phyloP scores from a whole-genome alignment of 2,329 filamentous ascomycete genomes.

The Coleophoma cylindrospora region DNA sequence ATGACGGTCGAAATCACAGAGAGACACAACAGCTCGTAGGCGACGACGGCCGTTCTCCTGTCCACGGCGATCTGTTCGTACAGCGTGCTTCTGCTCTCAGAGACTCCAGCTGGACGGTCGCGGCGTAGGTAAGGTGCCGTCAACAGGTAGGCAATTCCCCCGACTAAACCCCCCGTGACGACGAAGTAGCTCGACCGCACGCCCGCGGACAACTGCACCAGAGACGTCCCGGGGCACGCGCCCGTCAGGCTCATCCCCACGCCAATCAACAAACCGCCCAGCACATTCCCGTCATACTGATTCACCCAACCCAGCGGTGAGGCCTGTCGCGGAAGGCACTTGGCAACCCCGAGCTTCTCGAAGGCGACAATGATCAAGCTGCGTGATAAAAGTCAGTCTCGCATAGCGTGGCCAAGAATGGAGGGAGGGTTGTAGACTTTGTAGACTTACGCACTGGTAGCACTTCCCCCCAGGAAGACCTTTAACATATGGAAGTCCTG shows the following conservation, averaged over 20 bases:
- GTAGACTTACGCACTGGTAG: constrained; percentile 51
- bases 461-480: constrained; percentile 57
- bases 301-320: constrained; percentile 46
- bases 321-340: constrained; percentile 41
- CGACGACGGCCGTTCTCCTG: constrained; percentile 2
- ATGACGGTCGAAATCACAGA: background rate
- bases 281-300: constrained; percentile 56
- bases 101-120: background rate
- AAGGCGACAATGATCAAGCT: constrained; percentile 41
- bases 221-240: constrained; percentile 60
- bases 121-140: constrained; percentile 3
- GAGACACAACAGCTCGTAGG: constrained; percentile 7
- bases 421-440: too few relatives aligned
- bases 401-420: background rate
- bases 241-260: constrained; percentile 60
- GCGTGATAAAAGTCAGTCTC: background rate
- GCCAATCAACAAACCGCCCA: constrained; percentile 57
- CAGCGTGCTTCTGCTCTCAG: constrained; percentile 1
- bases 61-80: constrained; percentile 1
- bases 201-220: constrained; percentile 53
- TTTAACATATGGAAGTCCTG: constrained; percentile 62
- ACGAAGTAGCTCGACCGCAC: constrained; percentile 46
- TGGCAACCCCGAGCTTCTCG: constrained; percentile 30
- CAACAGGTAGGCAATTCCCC: constrained; percentile 42
- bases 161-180: constrained; percentile 48